Conservation (phyloP, 106 monocot species). For the Gastrodia elata region DNA sequence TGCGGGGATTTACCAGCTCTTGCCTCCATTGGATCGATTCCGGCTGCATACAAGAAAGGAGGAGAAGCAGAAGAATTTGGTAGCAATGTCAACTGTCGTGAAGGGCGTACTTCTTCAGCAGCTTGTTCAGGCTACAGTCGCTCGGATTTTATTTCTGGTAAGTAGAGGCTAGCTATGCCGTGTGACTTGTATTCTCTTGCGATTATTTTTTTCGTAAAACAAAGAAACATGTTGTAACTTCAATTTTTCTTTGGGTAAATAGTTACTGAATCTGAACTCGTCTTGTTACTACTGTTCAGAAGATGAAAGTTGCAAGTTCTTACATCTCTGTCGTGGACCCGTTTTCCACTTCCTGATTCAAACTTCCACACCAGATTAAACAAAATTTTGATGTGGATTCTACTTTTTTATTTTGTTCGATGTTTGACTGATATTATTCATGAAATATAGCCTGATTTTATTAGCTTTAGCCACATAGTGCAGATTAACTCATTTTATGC, state of each 20-base stretch:
- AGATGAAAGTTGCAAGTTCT: not conserved
- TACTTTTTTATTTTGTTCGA: not conserved
- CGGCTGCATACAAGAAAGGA: slow-evolving; percentile 62
- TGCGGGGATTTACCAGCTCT: slow-evolving; percentile 61
- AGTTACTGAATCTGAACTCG: too few species aligned
- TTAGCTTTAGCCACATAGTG: not conserved
- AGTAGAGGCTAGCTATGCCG: slow-evolving; percentile 11
- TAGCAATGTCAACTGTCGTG: slow-evolving; percentile 32
- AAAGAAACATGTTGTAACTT: too few species aligned
- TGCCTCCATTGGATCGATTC: slow-evolving; percentile 47
- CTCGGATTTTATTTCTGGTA: slow-evolving; percentile 58
- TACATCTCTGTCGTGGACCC: not conserved
- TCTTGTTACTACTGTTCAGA: too few species aligned
- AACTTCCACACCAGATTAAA: not conserved
- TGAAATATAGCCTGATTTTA: not conserved
- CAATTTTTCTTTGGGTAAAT: too few species aligned
- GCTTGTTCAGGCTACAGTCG: slow-evolving; percentile 45
- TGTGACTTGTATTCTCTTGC: not conserved
- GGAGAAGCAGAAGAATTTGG: slow-evolving; percentile 64
- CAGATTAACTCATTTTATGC: not conserved
- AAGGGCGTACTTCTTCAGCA: slow-evolving; percentile 76
- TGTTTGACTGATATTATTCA: not conserved
- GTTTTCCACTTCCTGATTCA: not conserved
- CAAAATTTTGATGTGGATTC: not conserved
- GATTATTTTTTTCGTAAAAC: not conserved